phyloP scores from a whole-genome alignment of 1,139 yeast genomes.

The Hansenula lynferdii region DNA sequence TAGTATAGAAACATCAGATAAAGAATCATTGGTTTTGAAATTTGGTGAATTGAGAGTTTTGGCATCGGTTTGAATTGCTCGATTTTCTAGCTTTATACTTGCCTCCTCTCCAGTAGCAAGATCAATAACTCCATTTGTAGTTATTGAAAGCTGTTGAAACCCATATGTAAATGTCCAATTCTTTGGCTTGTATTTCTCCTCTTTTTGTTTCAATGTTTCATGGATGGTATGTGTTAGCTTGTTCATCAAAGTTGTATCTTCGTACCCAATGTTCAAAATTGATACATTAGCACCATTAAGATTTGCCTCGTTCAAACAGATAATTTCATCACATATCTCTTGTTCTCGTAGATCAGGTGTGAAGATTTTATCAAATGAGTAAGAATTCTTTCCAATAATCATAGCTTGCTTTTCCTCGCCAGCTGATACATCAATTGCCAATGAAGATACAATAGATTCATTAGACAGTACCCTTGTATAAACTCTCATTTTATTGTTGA shows the following conservation, averaged over 20 bases:
- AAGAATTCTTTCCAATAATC: conserved; percentile 4
- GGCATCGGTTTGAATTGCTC: conserved; percentile 6
- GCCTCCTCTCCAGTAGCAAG: conserved; percentile 2
- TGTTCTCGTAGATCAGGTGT: not conserved
- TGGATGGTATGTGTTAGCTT: not conserved
- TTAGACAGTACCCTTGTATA: conserved; percentile 22
- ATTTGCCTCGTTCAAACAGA: conserved; percentile 12
- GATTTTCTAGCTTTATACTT: conserved; percentile 9
- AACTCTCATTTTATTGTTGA: conserved; percentile 34
- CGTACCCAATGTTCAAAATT: conserved; percentile 7
- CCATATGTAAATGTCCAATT: conserved; percentile 10
- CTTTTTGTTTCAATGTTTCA: conserved; percentile 6
- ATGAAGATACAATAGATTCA: not conserved
- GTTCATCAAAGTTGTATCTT: conserved; percentile 1
- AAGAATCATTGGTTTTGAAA: not conserved
- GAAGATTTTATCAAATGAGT: conserved; percentile 5
- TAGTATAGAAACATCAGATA: conserved; percentile 9
- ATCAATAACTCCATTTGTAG: conserved; percentile 9
- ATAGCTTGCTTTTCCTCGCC: not conserved
- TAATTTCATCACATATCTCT: conserved; percentile 9
- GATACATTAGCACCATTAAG: conserved; percentile 18
- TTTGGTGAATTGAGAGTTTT: not conserved
- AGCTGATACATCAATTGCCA: not conserved
- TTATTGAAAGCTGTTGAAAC: conserved; percentile 11
- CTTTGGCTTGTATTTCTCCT: conserved; percentile 8